Evolutionary conservation across 306 rosid genomes (phyloP), one percentile per base, ranked within the genome.

Genomic region (Castanopsis chinensis): DNA sequence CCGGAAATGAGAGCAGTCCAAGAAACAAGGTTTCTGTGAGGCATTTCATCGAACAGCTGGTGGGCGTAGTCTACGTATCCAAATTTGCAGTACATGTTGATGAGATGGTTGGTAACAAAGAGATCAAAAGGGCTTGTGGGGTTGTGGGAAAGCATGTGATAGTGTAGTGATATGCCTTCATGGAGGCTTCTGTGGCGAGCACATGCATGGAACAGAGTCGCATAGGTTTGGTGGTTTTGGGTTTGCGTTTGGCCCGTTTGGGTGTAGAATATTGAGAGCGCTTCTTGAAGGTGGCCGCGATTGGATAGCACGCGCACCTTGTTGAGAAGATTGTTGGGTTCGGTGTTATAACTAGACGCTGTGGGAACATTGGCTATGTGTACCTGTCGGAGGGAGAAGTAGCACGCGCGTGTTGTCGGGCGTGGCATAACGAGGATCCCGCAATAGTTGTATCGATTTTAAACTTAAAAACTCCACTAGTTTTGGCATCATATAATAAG

Each of bases 1-100:
- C 95, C 96, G 4, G 98, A 87, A 81, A 95, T 73, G 45, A 95
- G 92, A 64, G 84, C 94, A 60, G 94, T 92, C 98, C 98, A 95
- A 79, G 99, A 90, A 69, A 95, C 91, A 81, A 84, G 32, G 59
- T 95, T 95, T 88, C 86, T 91, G 0, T 9, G 74, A 0, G 91
- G 90, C 98, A 92, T 92, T 89, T 77, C 73, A 65, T 91, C 91
- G 53, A 94, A 94, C 85, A 94, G 5, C 33, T 77, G 52, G 43
- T 53, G 87, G n/a, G 92, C 95, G 58, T 55, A 82, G 5, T 49
- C 82, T 10, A 91, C 65, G 53, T 73, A 76, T 18, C 95, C 97
- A 53, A 87, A 90, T 75, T 92, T 94, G 25, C 90, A 87, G 64
- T 91, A 94, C 99, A 94, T 88, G 45, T 94, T 92, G 0, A 92